Evolutionary conservation across 768 basidiomycete species (phyloP).

Genomic region (Podaxis sp.): DNA sequence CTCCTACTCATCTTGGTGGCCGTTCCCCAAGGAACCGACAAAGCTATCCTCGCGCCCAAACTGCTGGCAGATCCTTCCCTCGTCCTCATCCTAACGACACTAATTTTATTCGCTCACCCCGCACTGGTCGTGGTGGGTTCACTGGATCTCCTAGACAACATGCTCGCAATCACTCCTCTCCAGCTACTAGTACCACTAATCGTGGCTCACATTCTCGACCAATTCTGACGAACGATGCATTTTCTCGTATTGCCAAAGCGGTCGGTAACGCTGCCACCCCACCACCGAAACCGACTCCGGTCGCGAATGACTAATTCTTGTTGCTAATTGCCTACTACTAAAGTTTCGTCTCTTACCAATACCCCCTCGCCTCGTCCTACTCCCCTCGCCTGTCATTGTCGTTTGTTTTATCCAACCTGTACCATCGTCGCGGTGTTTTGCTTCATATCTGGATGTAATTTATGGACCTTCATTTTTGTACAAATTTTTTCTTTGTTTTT

Average conservation of each 20-base stretch:
- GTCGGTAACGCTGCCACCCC: slow-evolving; percentile 42
- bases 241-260: slow-evolving; percentile 62
- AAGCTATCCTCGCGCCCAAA: slow-evolving; percentile 56
- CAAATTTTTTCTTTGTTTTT: not conserved
- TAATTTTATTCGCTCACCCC: slow-evolving; percentile 31
- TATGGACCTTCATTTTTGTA: slow-evolving; percentile 1
- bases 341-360: not conserved
- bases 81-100: slow-evolving; percentile 28
- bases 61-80: slow-evolving; percentile 46
- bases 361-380: not conserved
- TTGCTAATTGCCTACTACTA: not conserved
- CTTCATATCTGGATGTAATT: slow-evolving; percentile 13
- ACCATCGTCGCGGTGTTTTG: not conserved
- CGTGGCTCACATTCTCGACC: slow-evolving; percentile 46
- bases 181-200: slow-evolving; percentile 40
- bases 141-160: slow-evolving; percentile 43
- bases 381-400: not conserved
- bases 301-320: slow-evolving; percentile 15
- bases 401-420: not conserved
- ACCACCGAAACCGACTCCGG: slow-evolving; percentile 20
- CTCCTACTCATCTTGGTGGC: slow-evolving; percentile 28
- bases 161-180: slow-evolving; percentile 66
- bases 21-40: slow-evolving; percentile 29
- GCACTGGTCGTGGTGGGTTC: slow-evolving; percentile 46
- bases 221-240: slow-evolving; percentile 72